Evolutionary conservation across 83 land plant species (phyloP).

Genomic region (Picea engelmannii): DNA sequence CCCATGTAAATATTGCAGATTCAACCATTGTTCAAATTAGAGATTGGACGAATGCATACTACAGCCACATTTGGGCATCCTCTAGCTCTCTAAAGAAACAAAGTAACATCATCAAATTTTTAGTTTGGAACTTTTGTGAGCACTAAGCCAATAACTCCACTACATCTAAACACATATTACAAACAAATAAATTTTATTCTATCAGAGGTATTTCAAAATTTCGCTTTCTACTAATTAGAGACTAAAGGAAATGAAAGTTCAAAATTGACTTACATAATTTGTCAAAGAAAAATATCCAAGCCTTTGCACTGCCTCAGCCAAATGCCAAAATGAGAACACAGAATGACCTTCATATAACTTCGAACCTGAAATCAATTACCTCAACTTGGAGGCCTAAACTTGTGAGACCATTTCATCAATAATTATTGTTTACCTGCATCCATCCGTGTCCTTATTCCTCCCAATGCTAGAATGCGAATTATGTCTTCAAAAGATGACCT

Average conservation of each 20-base stretch:
- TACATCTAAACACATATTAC: background rate
- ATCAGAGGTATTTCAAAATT: background rate
- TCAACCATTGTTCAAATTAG: too few relatives aligned
- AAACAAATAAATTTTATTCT: background rate
- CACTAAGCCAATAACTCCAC: background rate
- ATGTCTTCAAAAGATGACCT: conserved; percentile 76
- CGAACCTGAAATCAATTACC: background rate
- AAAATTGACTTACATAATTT: background rate
- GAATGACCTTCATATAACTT: background rate
- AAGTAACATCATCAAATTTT: background rate
- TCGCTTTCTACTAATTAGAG: background rate
- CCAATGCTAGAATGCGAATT: conserved; percentile 86
- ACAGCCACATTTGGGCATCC: background rate
- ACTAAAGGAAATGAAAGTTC: background rate
- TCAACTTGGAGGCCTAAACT: conserved; percentile 31
- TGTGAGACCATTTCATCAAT: conserved; percentile 66
- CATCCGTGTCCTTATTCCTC: conserved; percentile 95
- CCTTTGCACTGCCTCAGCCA: background rate
- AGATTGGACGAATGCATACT: too few relatives aligned
- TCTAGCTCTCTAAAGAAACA: background rate
- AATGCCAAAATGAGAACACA: background rate
- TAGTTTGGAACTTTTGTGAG: background rate
- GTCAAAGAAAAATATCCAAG: background rate
- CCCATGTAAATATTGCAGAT: too few relatives aligned
- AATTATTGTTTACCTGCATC: conserved; percentile 77